Evolutionary conservation across 2,329 filamentous ascomycete genomes (phyloP).

Genomic region (Exophiala aquamarina): DNA sequence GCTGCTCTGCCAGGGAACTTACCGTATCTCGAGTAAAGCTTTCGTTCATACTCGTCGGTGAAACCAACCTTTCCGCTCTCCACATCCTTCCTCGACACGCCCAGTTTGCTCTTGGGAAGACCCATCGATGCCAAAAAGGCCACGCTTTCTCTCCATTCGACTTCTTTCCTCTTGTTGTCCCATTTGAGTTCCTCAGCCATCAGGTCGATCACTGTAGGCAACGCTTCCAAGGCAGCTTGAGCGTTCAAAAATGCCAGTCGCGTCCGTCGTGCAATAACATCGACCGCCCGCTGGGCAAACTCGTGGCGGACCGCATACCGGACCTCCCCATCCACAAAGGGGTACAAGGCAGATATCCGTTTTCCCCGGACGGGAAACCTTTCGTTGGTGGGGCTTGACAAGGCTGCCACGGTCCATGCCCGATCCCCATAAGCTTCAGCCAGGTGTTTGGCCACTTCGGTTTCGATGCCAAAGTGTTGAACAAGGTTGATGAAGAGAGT

Average conservation of each 20-base stretch:
- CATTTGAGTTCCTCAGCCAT: constrained; percentile 84
- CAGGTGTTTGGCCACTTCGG: constrained; percentile 86
- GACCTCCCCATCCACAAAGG: constrained; percentile 89
- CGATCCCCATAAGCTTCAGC: constrained; percentile 86
- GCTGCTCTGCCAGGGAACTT: constrained; percentile 23
- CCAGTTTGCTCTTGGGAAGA: constrained; percentile 56
- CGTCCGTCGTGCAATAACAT: constrained; percentile 82
- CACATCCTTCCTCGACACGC: constrained; percentile 57
- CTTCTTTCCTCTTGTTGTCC: constrained; percentile 69
- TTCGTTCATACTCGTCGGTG: constrained; percentile 41
- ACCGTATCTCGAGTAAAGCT: constrained; percentile 44
- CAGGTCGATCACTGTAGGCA: constrained; percentile 82
- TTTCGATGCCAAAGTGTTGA: constrained; percentile 89
- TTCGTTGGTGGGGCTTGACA: constrained; percentile 73
- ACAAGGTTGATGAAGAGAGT: constrained; percentile 94
- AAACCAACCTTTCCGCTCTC: constrained; percentile 55
- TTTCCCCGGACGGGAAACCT: constrained; percentile 82
- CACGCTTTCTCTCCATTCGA: constrained; percentile 75
- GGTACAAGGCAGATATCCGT: constrained; percentile 77
- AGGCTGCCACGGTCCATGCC: constrained; percentile 82
- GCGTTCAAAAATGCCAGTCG: constrained; percentile 88
- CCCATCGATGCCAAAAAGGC: constrained; percentile 63
- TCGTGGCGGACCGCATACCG: constrained; percentile 85
- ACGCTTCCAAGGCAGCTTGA: constrained; percentile 81
- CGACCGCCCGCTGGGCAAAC: constrained; percentile 86